Conservation (phyloP, 2,329 filamentous ascomycete species). For the Didymosphaeria variabile region DNA sequence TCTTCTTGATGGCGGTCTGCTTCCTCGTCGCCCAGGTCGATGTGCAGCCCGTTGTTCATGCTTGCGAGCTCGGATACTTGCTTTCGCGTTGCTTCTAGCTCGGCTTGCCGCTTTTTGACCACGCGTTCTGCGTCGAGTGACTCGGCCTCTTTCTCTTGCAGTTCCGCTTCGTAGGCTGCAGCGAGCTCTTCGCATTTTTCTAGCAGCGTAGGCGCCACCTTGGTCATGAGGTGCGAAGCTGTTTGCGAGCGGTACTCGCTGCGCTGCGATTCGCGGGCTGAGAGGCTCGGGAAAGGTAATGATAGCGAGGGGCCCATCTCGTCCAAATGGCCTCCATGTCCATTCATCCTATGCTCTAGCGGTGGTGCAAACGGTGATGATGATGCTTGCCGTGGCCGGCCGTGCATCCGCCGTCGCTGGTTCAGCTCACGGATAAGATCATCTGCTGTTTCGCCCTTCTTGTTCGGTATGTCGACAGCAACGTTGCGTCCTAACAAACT, state of each 20-base stretch:
- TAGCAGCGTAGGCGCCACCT: conserved; percentile 66
- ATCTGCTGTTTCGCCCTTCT: conserved; percentile 82
- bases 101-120: conserved; percentile 69
- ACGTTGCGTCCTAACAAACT: conserved; percentile 79
- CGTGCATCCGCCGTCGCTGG: conserved; percentile 69
- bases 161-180: conserved; percentile 73
- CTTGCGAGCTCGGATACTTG: conserved; percentile 65
- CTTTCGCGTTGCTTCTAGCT: conserved; percentile 69
- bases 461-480: conserved; percentile 82
- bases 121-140: conserved; percentile 58
- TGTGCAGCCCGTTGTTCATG: conserved; percentile 36
- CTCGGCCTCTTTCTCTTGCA: conserved; percentile 73
- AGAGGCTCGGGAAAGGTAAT: conserved; percentile 34
- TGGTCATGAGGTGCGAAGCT: conserved; percentile 67
- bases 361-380: conserved; percentile 68
- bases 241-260: conserved; percentile 54
- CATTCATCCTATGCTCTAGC: conserved; percentile 46
- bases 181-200: conserved; percentile 56
- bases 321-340: conserved; percentile 34
- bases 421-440: conserved; percentile 81
- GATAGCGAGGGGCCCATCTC: conserved; percentile 29
- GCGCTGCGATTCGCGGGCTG: conserved; percentile 33
- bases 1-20: conserved; percentile 43
- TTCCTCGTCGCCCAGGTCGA: conserved; percentile 48
- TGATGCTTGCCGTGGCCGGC: conserved; percentile 71